Base-by-base conservation (phyloP, 2,329 filamentous ascomycete genomes). In the Emericellopsis atlantica region DNA sequence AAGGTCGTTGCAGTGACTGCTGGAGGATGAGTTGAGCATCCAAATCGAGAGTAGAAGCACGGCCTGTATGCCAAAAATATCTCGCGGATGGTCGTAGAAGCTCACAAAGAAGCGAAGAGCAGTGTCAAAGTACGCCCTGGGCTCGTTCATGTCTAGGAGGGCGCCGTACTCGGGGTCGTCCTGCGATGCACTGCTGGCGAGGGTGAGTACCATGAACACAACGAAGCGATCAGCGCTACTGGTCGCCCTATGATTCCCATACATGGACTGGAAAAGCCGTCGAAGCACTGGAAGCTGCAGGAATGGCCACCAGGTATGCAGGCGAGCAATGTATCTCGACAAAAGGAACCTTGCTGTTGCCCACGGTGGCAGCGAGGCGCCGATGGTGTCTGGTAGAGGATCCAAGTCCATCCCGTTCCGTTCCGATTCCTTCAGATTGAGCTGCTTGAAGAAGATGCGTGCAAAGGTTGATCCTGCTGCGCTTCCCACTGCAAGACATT, bases 281-380 rank as follows among this genome's bases (percentile, higher is more conserved):
- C 51, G 40, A 14, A 52, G 37, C 4, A 36, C 18, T 1, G 46
- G 48, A n/a, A 54, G 45, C 12, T 42, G 44, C 3, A 54, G 33
- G n/a, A 53, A 44, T 2, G 51, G 51, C 51, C 51, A 54, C 50
- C 51, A 54, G 3, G 41, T 23, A n/a, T 54, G 51, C n/a, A 53
- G 38, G 2, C 43, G 43, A 18, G 46, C 43, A 23, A 54, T 52
- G 24, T 52, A 53, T 7, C 39, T 41, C 10, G 29, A 24, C 9
- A 52, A 29, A 3, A 51, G 43, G 6, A 43, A 40, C 14, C 37
- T 43, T 3, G 51, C 48, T 5, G 48, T 37, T 3, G 42, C 33
- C 12, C 46, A 45, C 2, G 51, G 46, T 2, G 51, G 51, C 4
- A 54, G 42, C 1, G 42, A 44, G n/a, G 50, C 50, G 9, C 16